Percentiles rank a stretch among this genome's conserved stretches.
phyloP scores from a whole-genome alignment of 129 eudicot species.

The Tagetes patula region DNA sequence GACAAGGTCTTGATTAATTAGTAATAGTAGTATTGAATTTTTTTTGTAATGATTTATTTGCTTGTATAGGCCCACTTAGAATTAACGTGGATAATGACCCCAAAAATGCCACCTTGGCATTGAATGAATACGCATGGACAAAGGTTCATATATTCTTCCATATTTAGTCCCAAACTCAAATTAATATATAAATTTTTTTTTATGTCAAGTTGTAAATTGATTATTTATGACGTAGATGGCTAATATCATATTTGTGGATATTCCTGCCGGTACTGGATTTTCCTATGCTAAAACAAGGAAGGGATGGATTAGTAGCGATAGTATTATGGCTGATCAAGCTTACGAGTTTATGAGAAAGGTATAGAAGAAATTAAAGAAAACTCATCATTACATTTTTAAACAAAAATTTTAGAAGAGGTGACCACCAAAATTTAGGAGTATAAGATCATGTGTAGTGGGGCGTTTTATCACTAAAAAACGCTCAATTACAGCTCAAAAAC shows the following conservation, averaged over 20 bases:
- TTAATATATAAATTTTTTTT: not conserved
- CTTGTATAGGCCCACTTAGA: constrained; percentile 40
- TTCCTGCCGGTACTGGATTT: constrained; percentile 42
- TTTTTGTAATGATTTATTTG: not conserved
- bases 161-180: not conserved
- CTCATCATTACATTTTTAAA: not conserved
- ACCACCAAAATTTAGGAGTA: too few species aligned
- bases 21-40: not conserved
- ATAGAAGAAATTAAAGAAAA: not conserved
- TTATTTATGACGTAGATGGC: constrained; percentile 22
- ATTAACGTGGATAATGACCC: constrained; percentile 32
- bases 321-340: constrained; percentile 12
- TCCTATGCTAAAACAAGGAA: constrained; percentile 36
- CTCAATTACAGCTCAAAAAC: too few species aligned
- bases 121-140: constrained; percentile 47
- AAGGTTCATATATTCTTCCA: constrained; percentile 28
- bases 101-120: constrained; percentile 15
- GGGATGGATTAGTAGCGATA: constrained; percentile 32
- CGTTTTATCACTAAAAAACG: too few species aligned
- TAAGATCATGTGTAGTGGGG: too few species aligned
- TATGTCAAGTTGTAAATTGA: not conserved
- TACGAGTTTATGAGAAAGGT: constrained; percentile 36
- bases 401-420: not conserved
- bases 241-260: constrained; percentile 31
- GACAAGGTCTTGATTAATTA: too few species aligned